These are phyloP conservation scores for Cutaneotrichosporon daszewskae DNA, from an alignment of 1,284 basidiomycete species.

Conservation along the genomic window DNA sequence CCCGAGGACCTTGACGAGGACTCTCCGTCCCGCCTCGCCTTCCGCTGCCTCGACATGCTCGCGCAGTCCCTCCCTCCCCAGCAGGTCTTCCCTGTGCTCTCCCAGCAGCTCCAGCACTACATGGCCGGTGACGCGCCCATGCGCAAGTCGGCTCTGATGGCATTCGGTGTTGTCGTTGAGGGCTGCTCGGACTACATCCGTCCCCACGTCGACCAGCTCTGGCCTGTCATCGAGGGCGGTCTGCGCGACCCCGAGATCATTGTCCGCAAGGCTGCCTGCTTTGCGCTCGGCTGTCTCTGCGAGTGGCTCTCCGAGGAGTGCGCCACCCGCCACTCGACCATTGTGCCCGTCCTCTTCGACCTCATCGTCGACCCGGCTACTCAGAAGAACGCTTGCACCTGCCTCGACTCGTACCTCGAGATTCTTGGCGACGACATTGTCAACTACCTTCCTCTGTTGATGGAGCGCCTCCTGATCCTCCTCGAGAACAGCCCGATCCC, in stretches of 20 bases:
- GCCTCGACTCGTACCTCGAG: conserved; percentile 93
- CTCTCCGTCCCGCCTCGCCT: conserved; percentile 84
- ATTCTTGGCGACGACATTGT: conserved; percentile 81
- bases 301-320: conserved; percentile 98
- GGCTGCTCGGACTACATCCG: conserved; percentile 98
- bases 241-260: conserved; percentile 75
- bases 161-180: conserved; percentile 92
- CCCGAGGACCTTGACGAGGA: conserved; percentile 74
- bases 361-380: conserved; percentile 83
- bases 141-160: conserved; percentile 91
- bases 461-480: conserved; percentile 87
- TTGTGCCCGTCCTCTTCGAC: conserved; percentile 86
- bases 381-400: conserved; percentile 88
- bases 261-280: conserved; percentile 91
- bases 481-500: conserved; percentile 78
- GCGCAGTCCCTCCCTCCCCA: conserved; percentile 89
- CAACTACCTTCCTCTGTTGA: conserved; percentile 87
- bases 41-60: conserved; percentile 91
- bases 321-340: conserved; percentile 70
- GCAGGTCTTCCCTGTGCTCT: conserved; percentile 94
- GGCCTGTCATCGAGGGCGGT: conserved; percentile 90
- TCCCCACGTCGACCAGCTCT: conserved; percentile 83
- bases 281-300: conserved; percentile 91
- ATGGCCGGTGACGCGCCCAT: conserved; percentile 70
- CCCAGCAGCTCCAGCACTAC: conserved; percentile 72